phyloP scores from a whole-genome alignment of 2,329 filamentous ascomycete genomes.

The Cercospora sp. region DNA sequence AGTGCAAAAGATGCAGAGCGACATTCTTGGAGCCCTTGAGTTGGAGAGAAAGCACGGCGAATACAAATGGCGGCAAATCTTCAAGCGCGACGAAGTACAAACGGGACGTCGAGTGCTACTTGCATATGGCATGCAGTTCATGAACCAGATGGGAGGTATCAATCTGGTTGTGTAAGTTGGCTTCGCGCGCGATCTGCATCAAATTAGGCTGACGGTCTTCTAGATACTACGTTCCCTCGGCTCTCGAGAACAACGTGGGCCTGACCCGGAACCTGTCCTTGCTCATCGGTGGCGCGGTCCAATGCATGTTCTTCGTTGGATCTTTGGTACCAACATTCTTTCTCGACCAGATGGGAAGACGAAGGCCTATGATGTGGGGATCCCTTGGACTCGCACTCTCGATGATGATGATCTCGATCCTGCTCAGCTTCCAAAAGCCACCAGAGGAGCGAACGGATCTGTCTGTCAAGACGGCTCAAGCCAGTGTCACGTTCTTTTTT shows the following conservation, averaged over 20 bases:
- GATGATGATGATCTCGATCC: slow-evolving; percentile 44
- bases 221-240: slow-evolving; percentile 44
- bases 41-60: slow-evolving; percentile 43
- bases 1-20: slow-evolving; percentile 36
- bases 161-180: slow-evolving; percentile 40
- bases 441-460: slow-evolving; percentile 28
- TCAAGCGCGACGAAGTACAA: slow-evolving; percentile 45
- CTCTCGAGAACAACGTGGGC: slow-evolving; percentile 51
- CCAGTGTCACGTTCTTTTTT: slow-evolving; percentile 55
- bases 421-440: slow-evolving; percentile 46
- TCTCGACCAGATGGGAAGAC: slow-evolving; percentile 45
- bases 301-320: slow-evolving; percentile 47
- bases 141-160: slow-evolving; percentile 39
- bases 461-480: slow-evolving; percentile 46
- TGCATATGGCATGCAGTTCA: slow-evolving; percentile 34
- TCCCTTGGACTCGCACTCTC: slow-evolving; percentile 40
- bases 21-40: slow-evolving; percentile 42
- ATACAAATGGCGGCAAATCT: slow-evolving; percentile 43
- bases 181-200: too few species aligned
- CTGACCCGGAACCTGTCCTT: slow-evolving; percentile 48
- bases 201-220: too few species aligned
- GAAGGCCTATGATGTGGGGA: slow-evolving; percentile 41
- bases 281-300: slow-evolving; percentile 50
- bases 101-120: slow-evolving; percentile 44
- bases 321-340: slow-evolving; percentile 50